Evolutionary conservation across 345 rosid genomes (phyloP).

Genomic region (Hypericum perforatum): DNA sequence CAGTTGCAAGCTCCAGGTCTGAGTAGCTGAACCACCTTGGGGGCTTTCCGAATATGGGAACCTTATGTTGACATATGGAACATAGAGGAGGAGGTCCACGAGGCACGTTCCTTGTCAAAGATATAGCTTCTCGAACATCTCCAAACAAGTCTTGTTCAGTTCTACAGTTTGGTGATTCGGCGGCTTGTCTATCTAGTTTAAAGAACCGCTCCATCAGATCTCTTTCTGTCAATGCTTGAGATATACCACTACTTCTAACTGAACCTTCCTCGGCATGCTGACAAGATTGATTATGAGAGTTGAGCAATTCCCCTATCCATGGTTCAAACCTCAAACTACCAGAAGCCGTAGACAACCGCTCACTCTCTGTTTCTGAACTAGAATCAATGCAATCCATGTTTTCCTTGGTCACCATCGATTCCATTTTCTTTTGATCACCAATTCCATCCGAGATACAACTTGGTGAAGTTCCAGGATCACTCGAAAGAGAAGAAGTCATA

Average conservation of each 20-base stretch:
- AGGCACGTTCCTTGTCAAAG: constrained; percentile 71
- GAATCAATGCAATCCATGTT: constrained; percentile 43
- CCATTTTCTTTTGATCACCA: constrained; percentile 59
- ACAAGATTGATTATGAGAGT: constrained; percentile 40
- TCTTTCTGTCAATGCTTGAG: constrained; percentile 35
- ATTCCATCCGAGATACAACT: constrained; percentile 46
- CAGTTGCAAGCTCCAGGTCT: constrained; percentile 94
- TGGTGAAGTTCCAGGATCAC: constrained; percentile 95
- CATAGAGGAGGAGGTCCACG: constrained; percentile 95
- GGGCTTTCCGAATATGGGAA: constrained; percentile 94
- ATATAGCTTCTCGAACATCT: constrained; percentile 74
- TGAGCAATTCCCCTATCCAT: constrained; percentile 61
- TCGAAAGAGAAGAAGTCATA: constrained; percentile 88
- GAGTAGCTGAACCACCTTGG: constrained; percentile 92
- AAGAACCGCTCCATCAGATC: constrained; percentile 41
- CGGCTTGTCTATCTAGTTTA: constrained; percentile 37
- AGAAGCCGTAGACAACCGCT: constrained; percentile 61
- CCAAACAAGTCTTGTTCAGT: constrained; percentile 55
- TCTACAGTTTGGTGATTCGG: constrained; percentile 46
- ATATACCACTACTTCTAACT: constrained; percentile 20
- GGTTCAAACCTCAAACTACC: constrained; percentile 81
- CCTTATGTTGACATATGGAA: constrained; percentile 95
- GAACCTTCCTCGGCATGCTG: constrained; percentile 40
- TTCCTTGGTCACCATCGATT: constrained; percentile 46
- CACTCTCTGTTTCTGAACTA: constrained; percentile 75